These are phyloP conservation scores for Musa balbisiana DNA, from an alignment of 202 grass and related monocot species.

Conservation along the genomic window DNA sequence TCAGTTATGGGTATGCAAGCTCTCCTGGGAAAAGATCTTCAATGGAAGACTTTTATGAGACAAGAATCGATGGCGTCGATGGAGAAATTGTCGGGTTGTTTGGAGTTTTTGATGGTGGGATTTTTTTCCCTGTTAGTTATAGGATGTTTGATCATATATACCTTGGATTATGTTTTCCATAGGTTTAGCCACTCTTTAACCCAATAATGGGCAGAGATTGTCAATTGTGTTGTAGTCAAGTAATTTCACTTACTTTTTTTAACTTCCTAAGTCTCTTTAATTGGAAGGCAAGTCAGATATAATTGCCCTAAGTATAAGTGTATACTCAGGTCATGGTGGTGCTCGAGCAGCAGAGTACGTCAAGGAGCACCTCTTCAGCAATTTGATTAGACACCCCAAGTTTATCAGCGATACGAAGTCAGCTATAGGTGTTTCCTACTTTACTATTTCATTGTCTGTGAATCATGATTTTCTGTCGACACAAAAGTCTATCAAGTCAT, in stretches of 20 bases:
- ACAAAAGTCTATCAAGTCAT: background rate
- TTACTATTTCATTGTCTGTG: too few relatives aligned
- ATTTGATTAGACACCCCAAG: conserved; percentile 12
- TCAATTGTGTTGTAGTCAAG: background rate
- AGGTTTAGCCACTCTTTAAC: background rate
- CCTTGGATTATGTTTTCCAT: background rate
- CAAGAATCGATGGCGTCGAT: conserved; percentile 11
- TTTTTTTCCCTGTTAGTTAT: background rate
- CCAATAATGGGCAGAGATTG: background rate
- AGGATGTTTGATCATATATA: background rate
- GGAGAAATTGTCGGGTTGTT: conserved; percentile 16
- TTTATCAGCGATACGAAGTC: conserved; percentile 9
- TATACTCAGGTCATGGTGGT: conserved; percentile 10
- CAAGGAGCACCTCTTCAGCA: conserved; percentile 9
- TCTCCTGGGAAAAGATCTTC: conserved; percentile 9
- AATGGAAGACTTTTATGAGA: conserved; percentile 18
- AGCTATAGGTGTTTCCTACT: background rate
- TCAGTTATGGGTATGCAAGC: conserved; percentile 15
- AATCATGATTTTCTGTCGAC: background rate
- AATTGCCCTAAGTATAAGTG: background rate
- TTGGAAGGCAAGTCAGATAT: background rate
- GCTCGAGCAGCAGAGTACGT: conserved; percentile 16
- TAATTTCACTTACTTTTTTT: background rate
- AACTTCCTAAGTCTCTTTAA: background rate
- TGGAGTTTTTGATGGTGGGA: conserved; percentile 18